Base-by-base conservation (phyloP, 345 rosid genomes). In the Citrus glauca region DNA sequence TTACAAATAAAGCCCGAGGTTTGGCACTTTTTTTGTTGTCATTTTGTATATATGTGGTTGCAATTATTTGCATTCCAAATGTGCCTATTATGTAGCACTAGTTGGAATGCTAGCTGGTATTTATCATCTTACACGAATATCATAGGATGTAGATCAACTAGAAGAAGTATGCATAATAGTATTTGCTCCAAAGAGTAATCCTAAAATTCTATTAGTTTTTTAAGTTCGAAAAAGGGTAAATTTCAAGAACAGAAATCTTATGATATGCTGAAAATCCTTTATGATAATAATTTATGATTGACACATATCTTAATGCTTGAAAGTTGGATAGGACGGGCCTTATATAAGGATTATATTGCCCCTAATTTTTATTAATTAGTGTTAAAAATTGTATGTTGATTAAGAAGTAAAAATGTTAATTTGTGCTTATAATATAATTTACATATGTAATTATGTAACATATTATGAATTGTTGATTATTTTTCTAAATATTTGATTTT, bases 81-180 rank as follows among this genome's bases (percentile, higher is more conserved):
- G 60, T 69, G 75, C 42, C 53, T 70, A 62, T 78, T 48, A 78
- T 61, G 80, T 27, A 70, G 63, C 69, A 71, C 68, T 66, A 6
- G 24, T 45, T 7, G 24, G 76, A 71, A 19, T 78, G 9, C 48
- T 78, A 71, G 50, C 76, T 24, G 63, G 20, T 71, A 4, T 63
- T 37, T 61, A 45, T 61, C 40, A 66, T 66, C 69, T 66, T 66
- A 32, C 1, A 7, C 20, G 1, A 33, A 17, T 33, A 65, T 7
- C 6, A 9, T 33, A 65, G 0, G 22, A 17, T 63, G 30, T 24
- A 59, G 27, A 59, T 24, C 63, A 60, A 60, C 14, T 9, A 25
- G 5, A 60, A 24, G 19, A 11, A 17, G 38, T 63, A 28, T 63
- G 37, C 5, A 30, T 63, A 30, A 30, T 1, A 28, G 37, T 63